These are phyloP conservation scores for Hericium rajendrae DNA, from an alignment of 768 basidiomycete genomes.

Conservation along the genomic window DNA sequence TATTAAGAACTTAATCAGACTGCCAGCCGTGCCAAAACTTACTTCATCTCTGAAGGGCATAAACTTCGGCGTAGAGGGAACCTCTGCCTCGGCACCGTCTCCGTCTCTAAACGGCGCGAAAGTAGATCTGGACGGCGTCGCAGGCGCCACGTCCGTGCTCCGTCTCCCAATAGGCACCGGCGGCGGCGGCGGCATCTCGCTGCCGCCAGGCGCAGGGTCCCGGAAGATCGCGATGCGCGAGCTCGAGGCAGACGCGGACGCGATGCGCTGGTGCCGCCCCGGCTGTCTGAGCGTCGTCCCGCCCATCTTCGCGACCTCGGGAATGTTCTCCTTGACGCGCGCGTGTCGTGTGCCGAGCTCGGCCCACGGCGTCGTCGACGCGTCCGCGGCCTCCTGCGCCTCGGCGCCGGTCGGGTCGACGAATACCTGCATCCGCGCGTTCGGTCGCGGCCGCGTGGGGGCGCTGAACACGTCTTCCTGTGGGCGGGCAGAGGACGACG, in stretches of 20 bases:
- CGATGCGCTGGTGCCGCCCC: constrained; percentile 44
- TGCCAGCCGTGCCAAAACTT: constrained; percentile 21
- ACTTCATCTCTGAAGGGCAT: constrained; percentile 71
- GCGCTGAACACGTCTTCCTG: constrained; percentile 22
- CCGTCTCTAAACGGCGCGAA: constrained; percentile 20
- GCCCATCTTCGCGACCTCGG: constrained; percentile 55
- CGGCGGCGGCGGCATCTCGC: constrained; percentile 29
- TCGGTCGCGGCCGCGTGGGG: constrained; percentile 31
- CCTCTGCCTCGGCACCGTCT: constrained; percentile 15
- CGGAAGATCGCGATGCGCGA: constrained; percentile 58
- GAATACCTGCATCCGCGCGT: constrained; percentile 57
- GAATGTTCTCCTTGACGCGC: constrained; percentile 70
- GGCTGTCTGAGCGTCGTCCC: constrained; percentile 61
- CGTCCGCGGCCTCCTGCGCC: constrained; percentile 28
- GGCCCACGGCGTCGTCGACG: constrained; percentile 41
- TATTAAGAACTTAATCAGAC: constrained; percentile 11
- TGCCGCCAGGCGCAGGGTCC: constrained; percentile 42
- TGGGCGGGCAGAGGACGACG: constrained; percentile 13
- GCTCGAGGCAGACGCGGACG: constrained; percentile 29
- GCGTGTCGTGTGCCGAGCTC: constrained; percentile 73
- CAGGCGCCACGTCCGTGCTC: constrained; percentile 22
- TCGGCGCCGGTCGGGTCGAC: constrained; percentile 56
- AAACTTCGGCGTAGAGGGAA: constrained; percentile 46
- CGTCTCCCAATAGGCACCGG: constrained; percentile 21
- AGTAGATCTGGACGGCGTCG: constrained; percentile 23